Percentiles rank a stretch among this genome's conserved stretches.
Evolutionary conservation across 2,329 filamentous ascomycete genomes (phyloP).

Genomic region (Neofusicoccum parvum): DNA sequence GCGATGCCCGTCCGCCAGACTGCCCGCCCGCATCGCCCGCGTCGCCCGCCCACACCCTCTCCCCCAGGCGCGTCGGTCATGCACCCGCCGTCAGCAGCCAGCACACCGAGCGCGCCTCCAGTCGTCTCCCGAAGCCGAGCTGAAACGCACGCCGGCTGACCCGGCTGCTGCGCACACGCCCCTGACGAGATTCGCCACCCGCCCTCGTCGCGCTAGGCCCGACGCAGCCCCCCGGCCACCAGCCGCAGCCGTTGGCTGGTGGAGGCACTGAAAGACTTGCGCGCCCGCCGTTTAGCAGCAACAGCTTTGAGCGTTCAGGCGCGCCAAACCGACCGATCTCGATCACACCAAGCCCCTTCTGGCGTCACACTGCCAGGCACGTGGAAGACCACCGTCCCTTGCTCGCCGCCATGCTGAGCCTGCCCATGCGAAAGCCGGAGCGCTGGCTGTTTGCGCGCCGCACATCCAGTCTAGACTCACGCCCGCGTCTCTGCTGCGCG

Average conservation of each 20-base stretch:
- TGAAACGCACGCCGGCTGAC: conserved; percentile 6
- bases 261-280: neutral
- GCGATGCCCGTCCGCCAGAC: neutral
- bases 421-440: neutral
- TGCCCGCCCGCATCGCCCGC: conserved; percentile 2
- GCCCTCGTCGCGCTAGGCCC: neutral
- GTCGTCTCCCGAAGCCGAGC: neutral
- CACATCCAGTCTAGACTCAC: neutral
- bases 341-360: conserved; percentile 3
- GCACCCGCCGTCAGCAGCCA: conserved; percentile 1
- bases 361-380: neutral
- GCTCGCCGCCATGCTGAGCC: neutral
- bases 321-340: neutral
- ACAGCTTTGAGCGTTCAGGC: neutral
- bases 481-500: too few relatives aligned
- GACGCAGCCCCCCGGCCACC: neutral
- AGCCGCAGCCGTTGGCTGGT: neutral
- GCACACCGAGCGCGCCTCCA: neutral
- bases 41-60: neutral
- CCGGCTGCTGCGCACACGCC: conserved; percentile 2
- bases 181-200: conserved; percentile 14
- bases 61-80: neutral
- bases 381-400: neutral
- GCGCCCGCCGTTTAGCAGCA: neutral
- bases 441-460: neutral